These are phyloP conservation scores for Colletotrichum ledebouriae DNA, from an alignment of 2,329 filamentous ascomycete species.

Conservation along the genomic window DNA sequence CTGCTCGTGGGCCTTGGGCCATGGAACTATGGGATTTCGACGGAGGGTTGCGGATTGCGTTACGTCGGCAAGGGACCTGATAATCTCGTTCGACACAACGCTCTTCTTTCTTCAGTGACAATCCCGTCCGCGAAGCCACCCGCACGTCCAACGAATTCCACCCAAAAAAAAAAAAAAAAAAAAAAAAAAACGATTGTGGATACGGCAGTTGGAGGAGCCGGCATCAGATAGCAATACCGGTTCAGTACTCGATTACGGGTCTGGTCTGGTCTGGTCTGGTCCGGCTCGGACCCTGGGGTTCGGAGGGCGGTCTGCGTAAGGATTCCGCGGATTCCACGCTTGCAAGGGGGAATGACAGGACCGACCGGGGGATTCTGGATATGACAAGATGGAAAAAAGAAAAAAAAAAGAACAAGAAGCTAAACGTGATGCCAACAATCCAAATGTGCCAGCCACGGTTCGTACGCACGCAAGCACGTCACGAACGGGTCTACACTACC, in stretches of 20 bases:
- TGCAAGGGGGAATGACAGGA: slow-evolving; percentile 8
- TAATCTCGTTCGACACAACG: slow-evolving; percentile 15
- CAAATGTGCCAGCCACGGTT: neutral
- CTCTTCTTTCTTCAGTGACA: neutral
- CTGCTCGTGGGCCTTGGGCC: slow-evolving; percentile 12
- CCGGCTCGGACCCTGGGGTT: too few relatives aligned
- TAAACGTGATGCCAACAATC: slow-evolving; percentile 1
- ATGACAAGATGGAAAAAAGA: neutral
- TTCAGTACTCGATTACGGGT: neutral
- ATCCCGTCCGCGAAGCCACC: neutral
- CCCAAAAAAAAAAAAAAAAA: too few relatives aligned
- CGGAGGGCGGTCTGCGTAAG: neutral
- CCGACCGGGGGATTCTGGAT: neutral
- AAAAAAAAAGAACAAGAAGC: neutral
- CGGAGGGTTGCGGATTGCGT: slow-evolving; percentile 16
- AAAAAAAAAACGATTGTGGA: neutral
- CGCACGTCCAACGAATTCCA: too few relatives aligned
- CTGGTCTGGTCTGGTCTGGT: too few relatives aligned
- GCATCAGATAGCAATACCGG: slow-evolving; percentile 13
- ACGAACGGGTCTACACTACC: neutral
- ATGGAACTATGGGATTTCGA: neutral
- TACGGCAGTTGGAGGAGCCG: neutral
- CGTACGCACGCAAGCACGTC: slow-evolving; percentile 16
- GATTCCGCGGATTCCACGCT: neutral
- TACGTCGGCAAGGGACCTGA: slow-evolving; percentile 23